Conservation (phyloP, 371 early-diverging fungal species). For the Mortierella sp. region DNA sequence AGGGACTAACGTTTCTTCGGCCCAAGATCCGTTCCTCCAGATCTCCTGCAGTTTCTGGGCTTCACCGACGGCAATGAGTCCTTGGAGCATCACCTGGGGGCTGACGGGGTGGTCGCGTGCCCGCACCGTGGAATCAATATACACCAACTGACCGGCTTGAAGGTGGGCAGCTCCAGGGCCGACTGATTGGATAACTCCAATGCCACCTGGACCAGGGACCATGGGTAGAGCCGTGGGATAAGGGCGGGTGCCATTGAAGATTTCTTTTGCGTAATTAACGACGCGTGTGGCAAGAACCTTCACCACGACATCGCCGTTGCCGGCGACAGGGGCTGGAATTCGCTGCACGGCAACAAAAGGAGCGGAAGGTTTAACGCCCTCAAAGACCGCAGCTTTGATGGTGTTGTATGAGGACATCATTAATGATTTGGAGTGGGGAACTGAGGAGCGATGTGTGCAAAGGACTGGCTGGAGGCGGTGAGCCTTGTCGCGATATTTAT, state of each 20-base stretch:
- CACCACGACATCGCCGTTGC: constrained; percentile 34
- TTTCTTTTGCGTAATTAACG: constrained; percentile 20
- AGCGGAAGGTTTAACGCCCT: constrained; percentile 10
- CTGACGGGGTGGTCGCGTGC: constrained; percentile 36
- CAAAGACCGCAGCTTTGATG: constrained; percentile 19
- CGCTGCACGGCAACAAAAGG: constrained; percentile 11
- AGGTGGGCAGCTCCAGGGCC: constrained; percentile 18
- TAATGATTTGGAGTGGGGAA: no score
- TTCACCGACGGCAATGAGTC: constrained; percentile 17
- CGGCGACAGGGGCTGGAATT: constrained; percentile 23
- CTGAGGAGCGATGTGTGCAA: no score
- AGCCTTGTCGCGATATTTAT: no score
- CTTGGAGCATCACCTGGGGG: constrained; percentile 32
- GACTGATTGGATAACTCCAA: constrained; percentile 30
- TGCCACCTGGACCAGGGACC: constrained; percentile 34
- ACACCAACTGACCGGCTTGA: constrained; percentile 34
- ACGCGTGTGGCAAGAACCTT: constrained; percentile 36
- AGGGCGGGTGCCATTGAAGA: constrained; percentile 17
- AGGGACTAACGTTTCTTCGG: constrained; percentile 32
- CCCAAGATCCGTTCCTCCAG: constrained; percentile 34
- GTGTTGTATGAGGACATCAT: no score
- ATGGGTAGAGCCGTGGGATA: constrained; percentile 33
- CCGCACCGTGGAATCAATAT: constrained; percentile 35
- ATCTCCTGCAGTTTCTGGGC: constrained; percentile 14
- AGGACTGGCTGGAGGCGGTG: no score